Base-by-base conservation (phyloP, 371 early-diverging fungal species). In the Mortierella sp. region DNA sequence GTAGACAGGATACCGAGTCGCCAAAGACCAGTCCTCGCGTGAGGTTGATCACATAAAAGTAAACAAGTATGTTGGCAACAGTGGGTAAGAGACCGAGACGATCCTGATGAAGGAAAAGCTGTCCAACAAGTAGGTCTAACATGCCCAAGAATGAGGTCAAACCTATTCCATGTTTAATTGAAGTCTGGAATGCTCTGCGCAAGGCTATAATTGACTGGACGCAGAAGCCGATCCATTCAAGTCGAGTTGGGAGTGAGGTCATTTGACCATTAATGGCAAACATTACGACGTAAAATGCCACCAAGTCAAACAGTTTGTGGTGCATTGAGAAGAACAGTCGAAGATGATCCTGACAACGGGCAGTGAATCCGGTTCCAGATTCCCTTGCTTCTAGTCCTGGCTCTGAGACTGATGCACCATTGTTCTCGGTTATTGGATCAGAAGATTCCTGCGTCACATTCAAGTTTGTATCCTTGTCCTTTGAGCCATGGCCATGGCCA, bases 281-380 rank as follows among this genome's bases (percentile, higher is more conserved):
- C 83, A 81, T 81, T 66, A 81, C 83, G 11, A 81, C 83, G 68
- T 81, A 81, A 51, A 81, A 81, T 35, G 83, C 83, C 16, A 81
- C 83, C 1, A 81, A 64, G 66, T 81, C 83, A 51, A 81, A 81
- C 62, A 81, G 68, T 43, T 81, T 81, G 49, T 81, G 83, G 59
- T 81, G 83, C 76, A 81, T 81, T 18, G 83, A 75, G 55, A 81
- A 81, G 68, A 81, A 81, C 45, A 75, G 20, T 43, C 66, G 64
- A 55, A 81, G 73, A 57, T 81, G 83, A 47, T 81, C 83, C 73
- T 81, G 83, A 40, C 58, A 63, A n/a, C 70, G 74, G 30, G 68
- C 52, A 6, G 77, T 64, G 47, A 77, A 55, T 22, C 65, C 37
- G 2, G 64, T 24, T 30, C 30, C 30, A 30, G 30, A 30, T 30